These are phyloP conservation scores for Lablab purpureus DNA, from an alignment of 306 rosid genomes.

Conservation along the genomic window DNA sequence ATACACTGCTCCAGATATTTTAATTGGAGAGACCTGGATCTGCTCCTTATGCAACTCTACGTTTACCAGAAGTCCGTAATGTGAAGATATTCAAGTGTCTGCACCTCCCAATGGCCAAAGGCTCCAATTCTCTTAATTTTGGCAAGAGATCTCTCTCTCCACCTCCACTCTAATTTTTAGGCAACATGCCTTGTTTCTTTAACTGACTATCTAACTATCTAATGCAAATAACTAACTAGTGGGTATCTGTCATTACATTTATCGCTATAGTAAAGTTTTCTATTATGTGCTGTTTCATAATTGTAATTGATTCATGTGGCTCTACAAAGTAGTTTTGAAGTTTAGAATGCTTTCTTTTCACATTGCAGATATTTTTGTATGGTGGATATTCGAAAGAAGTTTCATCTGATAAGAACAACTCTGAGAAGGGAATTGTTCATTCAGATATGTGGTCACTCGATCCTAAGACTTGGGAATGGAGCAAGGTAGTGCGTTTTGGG, in stretches of 20 bases:
- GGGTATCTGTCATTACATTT: constrained; percentile 27
- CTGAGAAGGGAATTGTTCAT: constrained; percentile 93
- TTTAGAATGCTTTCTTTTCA: constrained; percentile 37
- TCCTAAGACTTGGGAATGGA: constrained; percentile 99
- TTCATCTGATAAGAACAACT: constrained; percentile 73
- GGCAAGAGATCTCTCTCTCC: neutral
- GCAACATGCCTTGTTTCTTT: neutral
- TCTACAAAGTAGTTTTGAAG: constrained; percentile 29
- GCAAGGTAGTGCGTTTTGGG: constrained; percentile 71
- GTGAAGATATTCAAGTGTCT: neutral
- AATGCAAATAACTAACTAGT: neutral
- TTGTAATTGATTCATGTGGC: constrained; percentile 29
- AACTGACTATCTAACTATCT: neutral
- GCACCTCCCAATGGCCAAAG: constrained; percentile 6
- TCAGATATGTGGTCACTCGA: constrained; percentile 97
- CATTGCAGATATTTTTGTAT: constrained; percentile 84
- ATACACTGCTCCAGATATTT: neutral
- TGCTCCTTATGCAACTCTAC: neutral
- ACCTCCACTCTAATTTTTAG: neutral
- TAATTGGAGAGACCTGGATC: neutral
- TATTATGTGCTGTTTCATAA: constrained; percentile 2
- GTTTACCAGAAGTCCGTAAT: neutral
- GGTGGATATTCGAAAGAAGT: constrained; percentile 99
- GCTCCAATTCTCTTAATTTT: neutral
- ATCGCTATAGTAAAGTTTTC: constrained; percentile 12